Conservation (phyloP, 2,329 filamentous ascomycete genomes). For the Colletotrichum ledebouriae region DNA sequence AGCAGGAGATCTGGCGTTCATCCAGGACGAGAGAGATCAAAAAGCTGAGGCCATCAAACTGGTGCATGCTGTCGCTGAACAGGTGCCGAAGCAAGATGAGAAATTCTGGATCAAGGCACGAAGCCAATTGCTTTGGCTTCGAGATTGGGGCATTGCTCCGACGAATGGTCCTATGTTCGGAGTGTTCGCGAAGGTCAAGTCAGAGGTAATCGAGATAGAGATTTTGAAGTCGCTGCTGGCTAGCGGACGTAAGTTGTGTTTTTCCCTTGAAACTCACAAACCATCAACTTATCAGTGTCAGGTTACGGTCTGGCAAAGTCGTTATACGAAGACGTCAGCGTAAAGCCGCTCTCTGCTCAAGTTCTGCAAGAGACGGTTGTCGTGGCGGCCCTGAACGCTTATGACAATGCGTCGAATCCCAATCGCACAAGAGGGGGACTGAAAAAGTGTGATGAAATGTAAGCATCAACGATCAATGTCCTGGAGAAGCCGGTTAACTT, state of each 20-base stretch:
- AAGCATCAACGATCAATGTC: constrained; percentile 48
- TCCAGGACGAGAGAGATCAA: constrained; percentile 75
- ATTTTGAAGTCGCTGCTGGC: constrained; percentile 77
- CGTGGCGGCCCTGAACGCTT: constrained; percentile 75
- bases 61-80: constrained; percentile 65
- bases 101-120: constrained; percentile 73
- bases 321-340: constrained; percentile 68
- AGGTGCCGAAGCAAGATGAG: constrained; percentile 71
- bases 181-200: constrained; percentile 71
- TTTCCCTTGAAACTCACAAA: not conserved
- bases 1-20: constrained; percentile 74
- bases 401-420: constrained; percentile 86
- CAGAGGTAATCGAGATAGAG: constrained; percentile 76
- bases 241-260: constrained; percentile 65
- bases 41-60: constrained; percentile 69
- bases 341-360: constrained; percentile 62
- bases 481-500: constrained; percentile 44
- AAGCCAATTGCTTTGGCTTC: constrained; percentile 79
- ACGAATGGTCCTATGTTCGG: constrained; percentile 66
- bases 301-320: constrained; percentile 74
- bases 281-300: constrained; percentile 48
- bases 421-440: constrained; percentile 82
- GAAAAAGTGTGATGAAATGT: constrained; percentile 84
- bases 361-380: constrained; percentile 73
- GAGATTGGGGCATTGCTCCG: constrained; percentile 73